Percentiles rank a stretch among this genome's conserved stretches.
Conservation (phyloP, 164 flowering plant species). For the Vitis riparia region DNA sequence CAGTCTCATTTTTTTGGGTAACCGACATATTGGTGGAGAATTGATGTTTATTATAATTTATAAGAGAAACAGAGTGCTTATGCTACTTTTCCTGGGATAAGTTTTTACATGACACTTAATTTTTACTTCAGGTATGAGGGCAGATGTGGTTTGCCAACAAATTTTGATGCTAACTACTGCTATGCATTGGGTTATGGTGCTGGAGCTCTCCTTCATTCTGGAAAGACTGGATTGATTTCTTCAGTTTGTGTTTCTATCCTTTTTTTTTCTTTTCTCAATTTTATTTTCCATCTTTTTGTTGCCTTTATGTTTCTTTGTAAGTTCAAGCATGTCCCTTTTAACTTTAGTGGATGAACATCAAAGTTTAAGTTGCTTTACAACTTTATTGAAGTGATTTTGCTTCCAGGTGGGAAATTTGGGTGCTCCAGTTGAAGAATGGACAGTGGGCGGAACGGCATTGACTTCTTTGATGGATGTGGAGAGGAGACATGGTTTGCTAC, state of each 20-base stretch:
- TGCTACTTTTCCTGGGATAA: no score
- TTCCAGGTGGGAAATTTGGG: constrained; percentile 85
- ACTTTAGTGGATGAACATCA: no score
- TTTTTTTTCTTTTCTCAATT: not conserved
- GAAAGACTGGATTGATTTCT: constrained; percentile 91
- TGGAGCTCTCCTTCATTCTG: constrained; percentile 84
- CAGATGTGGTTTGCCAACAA: constrained; percentile 96
- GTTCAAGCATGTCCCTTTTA: no score
- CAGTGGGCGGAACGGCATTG: constrained; percentile 94
- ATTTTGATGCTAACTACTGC: constrained; percentile 88
- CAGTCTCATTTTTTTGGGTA: constrained; percentile 99
- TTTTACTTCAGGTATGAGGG: constrained; percentile 75
- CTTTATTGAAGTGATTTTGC: not conserved
- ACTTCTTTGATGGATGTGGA: constrained; percentile 97
- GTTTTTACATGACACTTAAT: not conserved
- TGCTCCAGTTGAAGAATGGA: constrained; percentile 91
- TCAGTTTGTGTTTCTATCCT: constrained; percentile 54
- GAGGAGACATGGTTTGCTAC: constrained; percentile 87
- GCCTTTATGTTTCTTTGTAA: not conserved
- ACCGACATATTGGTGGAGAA: not conserved
- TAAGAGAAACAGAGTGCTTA: no score
- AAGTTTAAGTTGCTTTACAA: no score
- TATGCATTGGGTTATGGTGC: constrained; percentile 96
- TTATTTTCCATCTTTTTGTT: no score
- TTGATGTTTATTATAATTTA: no score